phyloP scores from a whole-genome alignment of 78 protist species.

The Emiliania huxleyi region DNA sequence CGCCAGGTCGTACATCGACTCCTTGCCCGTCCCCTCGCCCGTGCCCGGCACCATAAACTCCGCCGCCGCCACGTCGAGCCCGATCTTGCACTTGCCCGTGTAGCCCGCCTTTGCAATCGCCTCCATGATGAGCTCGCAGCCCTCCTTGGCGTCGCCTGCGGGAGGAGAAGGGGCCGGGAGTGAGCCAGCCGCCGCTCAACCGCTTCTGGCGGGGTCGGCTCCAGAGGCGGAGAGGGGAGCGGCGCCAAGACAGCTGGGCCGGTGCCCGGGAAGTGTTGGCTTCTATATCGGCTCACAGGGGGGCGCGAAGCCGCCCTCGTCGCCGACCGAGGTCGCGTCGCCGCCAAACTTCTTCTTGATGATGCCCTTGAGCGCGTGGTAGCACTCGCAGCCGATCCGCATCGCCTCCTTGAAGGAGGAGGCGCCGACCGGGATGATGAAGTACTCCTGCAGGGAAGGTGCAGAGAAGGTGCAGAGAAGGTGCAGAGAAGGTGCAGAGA shows the following conservation, averaged over 20 bases:
- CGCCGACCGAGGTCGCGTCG: constrained; percentile 92
- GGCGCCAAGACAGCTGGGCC: no score
- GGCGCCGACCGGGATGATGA: constrained; percentile 89
- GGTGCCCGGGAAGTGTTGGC: no score
- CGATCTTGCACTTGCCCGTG: constrained; percentile 55
- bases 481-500: no score
- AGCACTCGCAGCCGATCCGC: constrained; percentile 66
- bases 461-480: no score
- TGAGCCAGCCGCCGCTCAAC: no score
- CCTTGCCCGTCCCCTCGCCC: no score
- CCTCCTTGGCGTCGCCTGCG: constrained; percentile 62
- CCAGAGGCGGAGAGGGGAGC: constrained; percentile 81
- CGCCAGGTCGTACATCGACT: constrained; percentile 88
- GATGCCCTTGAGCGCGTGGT: constrained; percentile 86
- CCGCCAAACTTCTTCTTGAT: constrained; percentile 77
- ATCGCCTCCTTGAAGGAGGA: constrained; percentile 58
- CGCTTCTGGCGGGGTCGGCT: no score
- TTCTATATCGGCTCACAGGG: constrained; percentile 56
- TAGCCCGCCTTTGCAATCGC: constrained; percentile 93
- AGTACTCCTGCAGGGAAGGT: no score
- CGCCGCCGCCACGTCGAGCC: constrained; percentile 94
- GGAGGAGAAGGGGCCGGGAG: no score
- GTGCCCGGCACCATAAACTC: constrained; percentile 82
- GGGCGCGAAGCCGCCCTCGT: constrained; percentile 96
- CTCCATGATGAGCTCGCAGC: constrained; percentile 80